A percentile compares a stretch with the other conserved stretches of the same genome.
phyloP scores from a whole-genome alignment of 1,139 yeast species.

The Geotrichum restrictum region DNA sequence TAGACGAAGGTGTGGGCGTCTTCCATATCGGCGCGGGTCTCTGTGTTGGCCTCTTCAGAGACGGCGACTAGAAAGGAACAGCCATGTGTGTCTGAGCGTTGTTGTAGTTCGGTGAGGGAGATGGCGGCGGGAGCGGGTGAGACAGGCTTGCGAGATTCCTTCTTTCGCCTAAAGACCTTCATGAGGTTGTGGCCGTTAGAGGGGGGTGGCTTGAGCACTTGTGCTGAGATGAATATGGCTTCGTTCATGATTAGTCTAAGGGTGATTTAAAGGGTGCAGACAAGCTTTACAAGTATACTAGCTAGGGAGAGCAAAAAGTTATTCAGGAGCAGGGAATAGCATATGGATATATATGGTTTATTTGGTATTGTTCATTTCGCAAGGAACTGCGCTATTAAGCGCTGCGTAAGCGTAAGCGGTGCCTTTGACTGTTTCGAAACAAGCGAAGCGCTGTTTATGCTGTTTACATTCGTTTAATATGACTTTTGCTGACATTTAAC shows the following conservation, averaged over 20 bases:
- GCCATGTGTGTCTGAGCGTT: slow-evolving; percentile 21
- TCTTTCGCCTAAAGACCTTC: neutral
- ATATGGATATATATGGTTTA: too few species aligned
- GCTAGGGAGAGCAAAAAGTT: neutral
- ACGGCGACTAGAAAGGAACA: slow-evolving; percentile 62
- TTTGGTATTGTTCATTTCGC: too few species aligned
- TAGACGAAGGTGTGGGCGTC: slow-evolving; percentile 94
- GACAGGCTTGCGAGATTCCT: slow-evolving; percentile 5
- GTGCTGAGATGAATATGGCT: neutral
- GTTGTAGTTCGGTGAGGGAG: too few species aligned
- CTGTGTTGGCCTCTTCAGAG: slow-evolving; percentile 66
- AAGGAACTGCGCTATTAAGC: too few species aligned
- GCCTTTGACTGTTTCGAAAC: too few species aligned
- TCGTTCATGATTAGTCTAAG: neutral
- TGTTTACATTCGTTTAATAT: too few species aligned
- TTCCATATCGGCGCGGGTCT: slow-evolving; percentile 84
- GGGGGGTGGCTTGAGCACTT: neutral
- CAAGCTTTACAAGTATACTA: too few species aligned
- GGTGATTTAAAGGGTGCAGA: too few species aligned
- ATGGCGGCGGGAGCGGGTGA: slow-evolving; percentile 20
- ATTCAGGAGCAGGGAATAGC: too few species aligned
- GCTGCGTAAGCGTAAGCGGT: too few species aligned
- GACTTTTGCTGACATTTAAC: too few species aligned
- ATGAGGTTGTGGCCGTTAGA: neutral
- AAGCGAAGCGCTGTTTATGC: too few species aligned